Base-by-base conservation (phyloP, 164 flowering plant genomes). In the Euptelea pleiosperma region DNA sequence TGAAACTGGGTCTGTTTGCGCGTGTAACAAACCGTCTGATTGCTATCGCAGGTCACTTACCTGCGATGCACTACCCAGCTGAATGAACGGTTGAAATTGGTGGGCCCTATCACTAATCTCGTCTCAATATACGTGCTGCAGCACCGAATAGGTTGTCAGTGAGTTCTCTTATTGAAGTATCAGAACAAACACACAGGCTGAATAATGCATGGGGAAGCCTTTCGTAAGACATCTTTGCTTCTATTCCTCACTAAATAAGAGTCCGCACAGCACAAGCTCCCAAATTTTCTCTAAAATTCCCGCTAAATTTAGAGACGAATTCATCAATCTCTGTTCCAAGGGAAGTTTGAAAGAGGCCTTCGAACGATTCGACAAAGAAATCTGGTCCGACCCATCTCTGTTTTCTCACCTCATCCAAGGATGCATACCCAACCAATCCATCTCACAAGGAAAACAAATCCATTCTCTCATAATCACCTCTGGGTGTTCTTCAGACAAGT, bases 401-500 rank as follows among this genome's bases (percentile, higher is more conserved):
- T 75, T 80, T 62, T 71, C 87, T 18, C 74, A 68, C 72, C 78
- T 86, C 54, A 64, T 87, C 55, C 76, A 75, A 67, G 68, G 69
- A 64, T 79, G 80, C 70, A 57, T 76, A n/a, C 60, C 72, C 52
- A 54, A 26, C 43, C 66, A 72, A 16, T 79, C 83, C n/a, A 46
- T 79, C 37, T 49, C 70, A 1, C 49, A 58, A 10, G 76, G 69
- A 41, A 69, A 71, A 62, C 86, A 81, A 54, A 77, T 84, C 43
- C 94, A 87, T 66, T 73, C 81, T 30, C 34, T 81, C 55, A 63
- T 78, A 16, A 57, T 81, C 43, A 66, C 85, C 0, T 70, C 82
- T 49, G 94, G 94, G 34, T 76, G 66, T 49, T 75, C 75, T 24
- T n/a, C 59, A 11, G 73, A 79, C 78, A 79, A 58, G 74, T 87